Percentiles rank a stretch among this genome's conserved stretches.
Conservation (phyloP, 345 rosid genomes). For the Eucalyptus erythrocorys region DNA sequence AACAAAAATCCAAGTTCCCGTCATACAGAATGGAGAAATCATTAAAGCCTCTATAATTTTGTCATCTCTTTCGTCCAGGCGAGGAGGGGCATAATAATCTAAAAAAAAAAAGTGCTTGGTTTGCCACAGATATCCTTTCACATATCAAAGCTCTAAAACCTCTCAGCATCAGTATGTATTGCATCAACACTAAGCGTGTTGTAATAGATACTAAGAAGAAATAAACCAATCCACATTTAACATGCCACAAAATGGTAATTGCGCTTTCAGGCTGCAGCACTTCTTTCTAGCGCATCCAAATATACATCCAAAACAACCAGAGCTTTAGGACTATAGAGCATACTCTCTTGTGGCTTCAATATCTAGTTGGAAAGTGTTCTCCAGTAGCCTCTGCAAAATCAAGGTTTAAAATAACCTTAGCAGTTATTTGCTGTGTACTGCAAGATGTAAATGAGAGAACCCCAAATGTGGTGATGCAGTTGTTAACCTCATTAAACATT, state of each 20-base stretch:
- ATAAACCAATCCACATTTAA: background rate
- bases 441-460: background rate
- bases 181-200: background rate
- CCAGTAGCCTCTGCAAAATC: constrained; percentile 75
- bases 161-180: background rate
- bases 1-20: background rate
- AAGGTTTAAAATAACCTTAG: background rate
- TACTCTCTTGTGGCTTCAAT: constrained; percentile 87
- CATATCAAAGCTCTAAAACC: background rate
- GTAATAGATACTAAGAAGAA: background rate
- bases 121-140: background rate
- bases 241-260: background rate
- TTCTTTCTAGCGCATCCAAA: background rate
- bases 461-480: background rate
- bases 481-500: background rate
- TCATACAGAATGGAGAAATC: background rate
- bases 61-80: background rate
- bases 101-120: background rate
- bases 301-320: background rate
- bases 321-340: constrained; percentile 4
- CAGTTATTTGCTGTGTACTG: background rate
- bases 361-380: constrained; percentile 87
- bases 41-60: background rate
- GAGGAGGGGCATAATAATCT: background rate
- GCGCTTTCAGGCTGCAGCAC: background rate